These are phyloP conservation scores for Thuidium tamariscinum DNA, from an alignment of 225 moss, liverwort and hornwort species.

Conservation along the genomic window DNA sequence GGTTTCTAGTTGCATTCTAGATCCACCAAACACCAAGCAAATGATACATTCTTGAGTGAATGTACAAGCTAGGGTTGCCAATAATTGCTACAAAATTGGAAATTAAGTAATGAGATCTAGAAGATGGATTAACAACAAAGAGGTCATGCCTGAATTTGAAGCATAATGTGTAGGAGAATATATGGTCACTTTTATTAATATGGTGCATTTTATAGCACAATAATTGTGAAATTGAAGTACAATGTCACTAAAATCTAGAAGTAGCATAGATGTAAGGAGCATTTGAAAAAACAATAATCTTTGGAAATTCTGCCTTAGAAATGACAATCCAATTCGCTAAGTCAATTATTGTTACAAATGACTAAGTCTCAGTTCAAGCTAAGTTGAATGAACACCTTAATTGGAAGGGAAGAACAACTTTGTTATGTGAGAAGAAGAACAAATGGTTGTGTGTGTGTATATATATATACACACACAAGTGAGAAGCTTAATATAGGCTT, in stretches of 20 bases:
- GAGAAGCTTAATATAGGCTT: no score
- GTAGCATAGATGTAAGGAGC: not conserved
- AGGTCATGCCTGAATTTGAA: not conserved
- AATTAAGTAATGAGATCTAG: no score
- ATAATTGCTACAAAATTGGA: no score
- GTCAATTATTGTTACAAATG: not conserved
- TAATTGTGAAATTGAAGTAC: not conserved
- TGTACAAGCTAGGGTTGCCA: no score
- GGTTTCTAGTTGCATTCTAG: no score
- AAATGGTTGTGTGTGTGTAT: no score
- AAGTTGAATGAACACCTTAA: not conserved
- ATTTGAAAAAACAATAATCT: not conserved
- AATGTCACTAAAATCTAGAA: not conserved
- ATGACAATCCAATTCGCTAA: not conserved
- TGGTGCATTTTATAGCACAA: not conserved
- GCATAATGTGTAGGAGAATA: not conserved
- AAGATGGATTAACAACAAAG: not conserved
- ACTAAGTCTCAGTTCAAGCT: not conserved
- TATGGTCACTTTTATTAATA: not conserved
- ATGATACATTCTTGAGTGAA: not conserved
- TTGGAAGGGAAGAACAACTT: not conserved
- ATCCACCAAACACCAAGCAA: no score
- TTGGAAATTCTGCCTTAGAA: not conserved
- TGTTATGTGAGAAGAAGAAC: no score
- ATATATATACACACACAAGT: no score